A percentile compares a stretch with the other conserved stretches of the same genome.
These are phyloP conservation scores for Pterulicium gracile DNA, from an alignment of 1,284 basidiomycete genomes.

Conservation along the genomic window DNA sequence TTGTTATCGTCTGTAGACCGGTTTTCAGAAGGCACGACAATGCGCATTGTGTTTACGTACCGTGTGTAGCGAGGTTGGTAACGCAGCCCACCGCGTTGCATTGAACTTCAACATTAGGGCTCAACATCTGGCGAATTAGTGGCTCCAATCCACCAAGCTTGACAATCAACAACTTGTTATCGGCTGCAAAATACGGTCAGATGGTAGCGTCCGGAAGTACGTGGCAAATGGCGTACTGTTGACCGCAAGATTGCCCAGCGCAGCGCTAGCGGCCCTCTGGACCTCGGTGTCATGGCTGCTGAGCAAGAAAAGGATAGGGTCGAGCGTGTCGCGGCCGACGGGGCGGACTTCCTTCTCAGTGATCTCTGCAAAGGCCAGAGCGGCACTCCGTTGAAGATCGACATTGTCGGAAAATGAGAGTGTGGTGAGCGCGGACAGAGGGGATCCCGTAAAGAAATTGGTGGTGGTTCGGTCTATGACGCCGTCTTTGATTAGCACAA, in stretches of 20 bases:
- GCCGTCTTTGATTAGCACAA: too few relatives aligned
- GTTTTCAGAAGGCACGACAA: slow-evolving; percentile 1
- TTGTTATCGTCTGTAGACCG: slow-evolving; percentile 86
- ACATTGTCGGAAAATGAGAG: slow-evolving; percentile 99
- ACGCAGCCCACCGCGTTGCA: slow-evolving; percentile 99
- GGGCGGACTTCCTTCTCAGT: slow-evolving; percentile 99
- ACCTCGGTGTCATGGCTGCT: slow-evolving; percentile 99
- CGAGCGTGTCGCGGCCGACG: slow-evolving; percentile 94
- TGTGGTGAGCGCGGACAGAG: slow-evolving; percentile 89
- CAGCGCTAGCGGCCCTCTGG: slow-evolving; percentile 95
- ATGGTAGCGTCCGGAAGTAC: slow-evolving; percentile 11
- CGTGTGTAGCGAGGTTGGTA: slow-evolving; percentile 97
- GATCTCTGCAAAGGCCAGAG: slow-evolving; percentile 97
- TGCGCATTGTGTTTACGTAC: slow-evolving; percentile 33
- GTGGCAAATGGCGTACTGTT: slow-evolving; percentile 63
- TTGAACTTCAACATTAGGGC: slow-evolving; percentile 98
- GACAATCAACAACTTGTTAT: slow-evolving; percentile 98
- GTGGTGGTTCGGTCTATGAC: slow-evolving; percentile 85
- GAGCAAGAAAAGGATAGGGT: slow-evolving; percentile 95
- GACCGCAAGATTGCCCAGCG: slow-evolving; percentile 97
- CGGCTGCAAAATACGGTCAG: slow-evolving; percentile 49
- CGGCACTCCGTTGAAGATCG: slow-evolving; percentile 95
- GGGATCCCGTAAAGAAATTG: slow-evolving; percentile 92
- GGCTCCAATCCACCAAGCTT: slow-evolving; percentile 97
- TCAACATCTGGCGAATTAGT: slow-evolving; percentile 97